Evolutionary conservation across 2,329 filamentous ascomycete genomes (phyloP), one percentile per base, ranked within the genome.

Genomic region (Ascochyta rabiei): DNA sequence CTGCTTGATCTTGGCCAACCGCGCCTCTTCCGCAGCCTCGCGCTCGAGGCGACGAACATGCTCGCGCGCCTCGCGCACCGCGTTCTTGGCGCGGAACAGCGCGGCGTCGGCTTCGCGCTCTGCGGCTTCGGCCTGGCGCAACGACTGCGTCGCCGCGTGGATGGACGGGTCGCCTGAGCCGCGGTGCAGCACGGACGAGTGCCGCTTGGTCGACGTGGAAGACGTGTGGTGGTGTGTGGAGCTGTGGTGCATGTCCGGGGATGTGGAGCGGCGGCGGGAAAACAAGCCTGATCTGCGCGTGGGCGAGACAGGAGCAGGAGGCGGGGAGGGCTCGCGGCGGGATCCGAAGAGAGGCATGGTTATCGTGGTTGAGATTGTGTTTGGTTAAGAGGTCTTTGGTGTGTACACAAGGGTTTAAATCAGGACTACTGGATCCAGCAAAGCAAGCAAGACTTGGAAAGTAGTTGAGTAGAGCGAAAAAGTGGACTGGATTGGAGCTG

Each of bases 1-100:
- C 74, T 87, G 82, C 82, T 90, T 89, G 46, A 89, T 83, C 80
- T 85, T 87, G 1, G 87, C 87, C 37, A 82, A 73, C 19, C 86
- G 77, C 2, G 86, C 68, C 53, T 71, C 67, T 48, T 70, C 68
- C 4, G 60, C 80, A 1, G 87, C 87, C 75, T 90, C 88, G 46
- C 80, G 71, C 77, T 89, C 87, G 4, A 90, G 74, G 13, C 79
- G 74, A 75, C 81, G 84, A 2, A 89, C 84, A 57, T 89, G 82
- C 40, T 86, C 86, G 28, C 83, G 78, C 0, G 88, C 87, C 60
- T 88, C 84, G 23, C 81, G 79, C 0, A 89, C 87, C 1, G 83
- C 82, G 28, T 79, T 66, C 48, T 83, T 79, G 0, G 87, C 86
- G 8, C 83, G 79, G 9, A 82, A 77, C 13, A 89, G 73, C 0